phyloP scores from a whole-genome alignment of 108 stramenopile species.

The Skeletonema potamos region DNA sequence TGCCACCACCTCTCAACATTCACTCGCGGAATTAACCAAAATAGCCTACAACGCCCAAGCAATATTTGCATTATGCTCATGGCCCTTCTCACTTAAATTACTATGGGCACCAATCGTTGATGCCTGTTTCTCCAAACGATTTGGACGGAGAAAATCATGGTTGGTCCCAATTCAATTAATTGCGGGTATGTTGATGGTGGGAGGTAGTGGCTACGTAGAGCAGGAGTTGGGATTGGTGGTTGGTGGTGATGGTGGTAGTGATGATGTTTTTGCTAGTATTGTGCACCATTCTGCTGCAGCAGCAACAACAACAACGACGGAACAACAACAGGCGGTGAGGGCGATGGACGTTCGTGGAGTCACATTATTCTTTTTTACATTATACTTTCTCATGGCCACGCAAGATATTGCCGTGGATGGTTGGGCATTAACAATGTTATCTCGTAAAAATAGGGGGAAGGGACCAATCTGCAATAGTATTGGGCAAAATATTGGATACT shows the following conservation, averaged over 20 bases:
- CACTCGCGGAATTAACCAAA: conserved; percentile 49
- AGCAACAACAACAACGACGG: background rate
- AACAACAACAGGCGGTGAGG: background rate
- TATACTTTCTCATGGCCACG: conserved; percentile 99
- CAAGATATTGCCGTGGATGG: conserved; percentile 99
- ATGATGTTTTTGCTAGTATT: background rate
- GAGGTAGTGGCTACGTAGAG: conserved; percentile 83
- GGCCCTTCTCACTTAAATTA: conserved; percentile 98
- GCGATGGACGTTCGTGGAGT: conserved; percentile 78
- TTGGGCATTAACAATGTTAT: conserved; percentile 99
- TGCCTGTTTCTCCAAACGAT: conserved; percentile 79
- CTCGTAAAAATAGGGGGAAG: conserved; percentile 90
- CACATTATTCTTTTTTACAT: conserved; percentile 90
- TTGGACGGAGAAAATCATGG: conserved; percentile 98
- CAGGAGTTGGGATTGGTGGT: conserved; percentile 63
- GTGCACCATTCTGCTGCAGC: background rate
- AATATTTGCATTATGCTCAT: conserved; percentile 91
- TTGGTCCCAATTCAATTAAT: conserved; percentile 94
- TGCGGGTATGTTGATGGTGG: conserved; percentile 86
- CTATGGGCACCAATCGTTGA: conserved; percentile 99
- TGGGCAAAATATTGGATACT: conserved; percentile 97
- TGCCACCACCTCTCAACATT: conserved; percentile 19
- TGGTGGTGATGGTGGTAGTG: background rate
- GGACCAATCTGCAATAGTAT: conserved; percentile 96
- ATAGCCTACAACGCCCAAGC: conserved; percentile 94